These are phyloP conservation scores for Neurospora cerealis DNA, from an alignment of 495 filamentous ascomycete species.

Conservation along the genomic window DNA sequence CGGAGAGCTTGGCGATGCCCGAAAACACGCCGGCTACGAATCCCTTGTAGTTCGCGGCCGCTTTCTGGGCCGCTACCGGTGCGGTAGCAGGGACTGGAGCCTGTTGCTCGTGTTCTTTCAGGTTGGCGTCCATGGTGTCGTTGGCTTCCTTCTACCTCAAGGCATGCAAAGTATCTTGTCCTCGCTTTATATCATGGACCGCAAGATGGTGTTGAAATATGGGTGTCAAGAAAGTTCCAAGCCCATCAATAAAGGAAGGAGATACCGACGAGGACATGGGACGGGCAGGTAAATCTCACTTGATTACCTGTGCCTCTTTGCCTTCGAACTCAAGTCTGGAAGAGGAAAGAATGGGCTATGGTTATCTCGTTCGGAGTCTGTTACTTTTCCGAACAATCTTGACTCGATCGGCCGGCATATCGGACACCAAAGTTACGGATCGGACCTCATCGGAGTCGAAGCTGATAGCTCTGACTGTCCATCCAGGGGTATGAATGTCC, in stretches of 20 bases:
- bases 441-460: not conserved
- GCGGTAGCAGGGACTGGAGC: constrained; percentile 2
- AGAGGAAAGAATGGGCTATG: not conserved
- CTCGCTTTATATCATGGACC: not conserved
- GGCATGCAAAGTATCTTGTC: not conserved
- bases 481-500: not conserved
- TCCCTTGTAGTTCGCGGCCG: constrained; percentile 60
- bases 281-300: not conserved
- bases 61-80: constrained; percentile 6
- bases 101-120: not conserved
- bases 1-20: constrained; percentile 81
- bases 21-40: constrained; percentile 93
- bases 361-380: not conserved
- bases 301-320: not conserved
- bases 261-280: not conserved
- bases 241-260: not conserved
- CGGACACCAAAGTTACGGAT: not conserved
- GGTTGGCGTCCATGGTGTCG: constrained; percentile 9
- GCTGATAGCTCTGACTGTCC: not conserved
- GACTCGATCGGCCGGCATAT: not conserved
- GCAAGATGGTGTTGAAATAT: not conserved
- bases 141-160: not conserved
- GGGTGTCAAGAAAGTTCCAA: not conserved
- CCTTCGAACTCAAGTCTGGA: not conserved
- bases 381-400: not conserved